These are phyloP conservation scores for Camellia granthamiana DNA, from an alignment of 148 eudicot genomes.

Conservation along the genomic window DNA sequence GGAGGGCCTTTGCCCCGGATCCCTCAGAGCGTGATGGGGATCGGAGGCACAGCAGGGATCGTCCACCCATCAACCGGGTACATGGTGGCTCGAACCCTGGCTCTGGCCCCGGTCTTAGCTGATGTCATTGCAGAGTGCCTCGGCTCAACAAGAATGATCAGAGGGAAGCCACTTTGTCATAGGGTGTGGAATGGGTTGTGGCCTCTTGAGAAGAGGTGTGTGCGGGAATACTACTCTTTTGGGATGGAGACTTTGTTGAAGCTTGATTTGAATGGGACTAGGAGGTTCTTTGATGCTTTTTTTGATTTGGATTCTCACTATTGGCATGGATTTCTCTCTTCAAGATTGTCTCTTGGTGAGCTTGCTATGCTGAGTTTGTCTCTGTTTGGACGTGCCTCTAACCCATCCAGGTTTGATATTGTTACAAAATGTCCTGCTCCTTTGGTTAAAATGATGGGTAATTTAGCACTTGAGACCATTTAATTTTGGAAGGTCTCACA, in stretches of 20 bases:
- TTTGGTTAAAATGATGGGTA: slow-evolving; percentile 43
- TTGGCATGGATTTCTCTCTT: slow-evolving; percentile 49
- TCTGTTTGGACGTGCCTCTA: slow-evolving; percentile 35
- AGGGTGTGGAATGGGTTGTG: slow-evolving; percentile 46
- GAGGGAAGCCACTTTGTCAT: slow-evolving; percentile 31
- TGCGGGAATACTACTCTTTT: slow-evolving; percentile 35
- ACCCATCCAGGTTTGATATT: slow-evolving; percentile 35
- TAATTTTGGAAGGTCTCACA: slow-evolving; percentile 17
- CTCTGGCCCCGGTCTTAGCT: slow-evolving; percentile 34
- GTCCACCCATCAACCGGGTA: slow-evolving; percentile 18
- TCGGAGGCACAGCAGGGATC: slow-evolving; percentile 47
- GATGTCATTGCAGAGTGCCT: slow-evolving; percentile 39
- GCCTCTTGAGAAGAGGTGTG: slow-evolving; percentile 34
- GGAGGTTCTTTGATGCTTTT: slow-evolving; percentile 46
- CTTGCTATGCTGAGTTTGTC: slow-evolving; percentile 36
- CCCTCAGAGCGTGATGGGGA: slow-evolving; percentile 36
- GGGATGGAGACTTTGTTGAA: slow-evolving; percentile 58
- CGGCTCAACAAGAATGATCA: slow-evolving; percentile 48
- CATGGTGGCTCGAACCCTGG: slow-evolving; percentile 41
- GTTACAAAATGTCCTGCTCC: slow-evolving; percentile 45
- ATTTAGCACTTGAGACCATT: slow-evolving; percentile 40
- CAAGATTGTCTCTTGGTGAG: slow-evolving; percentile 36
- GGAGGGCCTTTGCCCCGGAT: slow-evolving; percentile 47
- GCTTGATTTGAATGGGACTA: slow-evolving; percentile 45
- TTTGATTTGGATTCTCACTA: slow-evolving; percentile 43